Conservation (phyloP, 805 yeast genomes). For the Torulaspora franciscae region DNA sequence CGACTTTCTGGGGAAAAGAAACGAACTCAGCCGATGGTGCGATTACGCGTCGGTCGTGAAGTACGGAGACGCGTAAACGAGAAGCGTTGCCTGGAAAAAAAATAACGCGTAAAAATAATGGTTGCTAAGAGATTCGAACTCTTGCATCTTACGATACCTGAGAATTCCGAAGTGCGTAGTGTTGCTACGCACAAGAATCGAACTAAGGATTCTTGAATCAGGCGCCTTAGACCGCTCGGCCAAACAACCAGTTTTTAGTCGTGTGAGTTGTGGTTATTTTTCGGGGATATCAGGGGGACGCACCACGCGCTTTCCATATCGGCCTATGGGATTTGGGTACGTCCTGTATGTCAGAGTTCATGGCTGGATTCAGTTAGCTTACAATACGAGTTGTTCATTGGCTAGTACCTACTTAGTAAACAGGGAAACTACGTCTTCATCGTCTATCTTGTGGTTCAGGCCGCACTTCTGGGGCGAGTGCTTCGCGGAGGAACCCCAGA, state of each 20-base stretch:
- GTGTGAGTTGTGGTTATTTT: background rate
- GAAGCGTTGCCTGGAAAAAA: background rate
- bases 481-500: constrained; percentile 94
- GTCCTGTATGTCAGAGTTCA: too few species aligned
- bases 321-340: too few species aligned
- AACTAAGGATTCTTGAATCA: constrained; percentile 25
- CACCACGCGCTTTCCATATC: background rate
- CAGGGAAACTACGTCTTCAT: constrained; percentile 90
- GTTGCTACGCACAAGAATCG: constrained; percentile 19
- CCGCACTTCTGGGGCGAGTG: constrained; percentile 98
- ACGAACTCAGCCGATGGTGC: too few species aligned
- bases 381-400: background rate
- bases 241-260: constrained; percentile 23
- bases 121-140: constrained; percentile 33
- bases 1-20: too few species aligned
- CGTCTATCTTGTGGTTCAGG: constrained; percentile 70
- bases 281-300: too few species aligned
- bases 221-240: constrained; percentile 35
- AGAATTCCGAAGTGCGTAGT: constrained; percentile 20
- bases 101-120: constrained; percentile 15
- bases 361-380: too few species aligned
- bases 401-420: constrained; percentile 59
- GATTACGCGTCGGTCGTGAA: background rate
- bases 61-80: constrained; percentile 7
- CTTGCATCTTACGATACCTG: constrained; percentile 33